Base-by-base conservation (phyloP, 106 monocot species). In the Allium sativum region DNA sequence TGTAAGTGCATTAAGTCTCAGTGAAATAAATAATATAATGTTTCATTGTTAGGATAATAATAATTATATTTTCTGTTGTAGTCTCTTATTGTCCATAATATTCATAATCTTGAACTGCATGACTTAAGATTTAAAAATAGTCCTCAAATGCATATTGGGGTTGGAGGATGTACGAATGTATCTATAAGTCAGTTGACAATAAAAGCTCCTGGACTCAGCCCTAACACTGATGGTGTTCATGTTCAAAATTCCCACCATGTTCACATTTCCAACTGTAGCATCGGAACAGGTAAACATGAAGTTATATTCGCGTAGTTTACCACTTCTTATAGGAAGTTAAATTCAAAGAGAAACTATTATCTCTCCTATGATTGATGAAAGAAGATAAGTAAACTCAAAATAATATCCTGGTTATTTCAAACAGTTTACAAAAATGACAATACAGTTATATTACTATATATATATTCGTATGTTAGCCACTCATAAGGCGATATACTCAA, bases 181-280 rank as follows among this genome's bases (percentile, higher is more conserved):
- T 7, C 7, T 8, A 14, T 69, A 42, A 60, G 41, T 12, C 21
- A 40, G 7, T 52, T 69, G 10, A 59, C 44, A 0, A 69, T 69
- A 9, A 40, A 12, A 42, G 20, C 69, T 47, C 69, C 69, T 6
- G 48, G 21, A 13, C 15, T 42, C 40, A 59, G 59, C 10, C 69
- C 69, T 40, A 69, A 69, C 18, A 69, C 69, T 12, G 69, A 69
- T 42, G 69, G 69, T 11, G n/a, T 69, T 9, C 59, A 59, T 18
- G 51, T 69, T 12, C 47, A 46, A 40, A 48, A 59, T 7, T 69
- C 69, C 6, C 48, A 51, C 7, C 59, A 60, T 11, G 18, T 40
- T 6, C 11, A 12, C n/a, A 42, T 69, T 16, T 18, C 18, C 0
- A 31, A 69, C 7, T 40, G 51, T 51, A 69, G 8, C 15, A 69